A percentile compares a stretch with the other conserved stretches of the same genome.
Conservation (phyloP, 352 stramenopile species). For the Phytopythium delawarense region DNA sequence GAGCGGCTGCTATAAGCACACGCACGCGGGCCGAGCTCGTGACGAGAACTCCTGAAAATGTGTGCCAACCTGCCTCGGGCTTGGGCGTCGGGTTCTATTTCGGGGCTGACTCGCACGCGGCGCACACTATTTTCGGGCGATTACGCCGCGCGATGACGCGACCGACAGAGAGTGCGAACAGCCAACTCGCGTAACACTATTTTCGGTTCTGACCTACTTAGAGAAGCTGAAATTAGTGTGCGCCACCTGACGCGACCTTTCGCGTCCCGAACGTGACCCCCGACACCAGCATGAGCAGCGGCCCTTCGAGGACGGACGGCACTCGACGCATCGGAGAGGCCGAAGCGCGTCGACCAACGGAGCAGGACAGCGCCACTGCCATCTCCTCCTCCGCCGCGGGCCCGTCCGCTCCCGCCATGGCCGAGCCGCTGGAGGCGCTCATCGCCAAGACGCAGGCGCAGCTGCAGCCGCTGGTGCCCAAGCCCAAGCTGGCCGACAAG, state of each 20-base stretch:
- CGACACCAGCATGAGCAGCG: not conserved
- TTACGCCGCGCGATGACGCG: not conserved
- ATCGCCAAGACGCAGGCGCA: slow-evolving; percentile 78
- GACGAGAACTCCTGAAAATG: too few relatives aligned
- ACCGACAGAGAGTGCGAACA: not conserved
- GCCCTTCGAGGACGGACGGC: not conserved
- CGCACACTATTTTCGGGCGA: not conserved
- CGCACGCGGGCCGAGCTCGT: too few relatives aligned
- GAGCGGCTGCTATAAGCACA: too few relatives aligned
- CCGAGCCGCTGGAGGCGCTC: slow-evolving; percentile 55
- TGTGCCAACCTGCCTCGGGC: too few relatives aligned
- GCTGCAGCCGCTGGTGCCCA: slow-evolving; percentile 88
- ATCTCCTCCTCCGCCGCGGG: too few relatives aligned
- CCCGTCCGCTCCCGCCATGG: too few relatives aligned
- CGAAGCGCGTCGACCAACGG: too few relatives aligned
- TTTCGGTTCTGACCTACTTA: too few relatives aligned
- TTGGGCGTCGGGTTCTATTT: not conserved
- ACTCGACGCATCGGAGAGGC: not conserved
- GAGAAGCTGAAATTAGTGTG: too few relatives aligned
- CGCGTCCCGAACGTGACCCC: too few relatives aligned
- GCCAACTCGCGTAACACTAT: not conserved
- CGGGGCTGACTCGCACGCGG: not conserved
- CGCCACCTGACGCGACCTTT: not conserved
- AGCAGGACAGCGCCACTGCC: not conserved
- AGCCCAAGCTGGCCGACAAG: slow-evolving; percentile 95